Conservation (phyloP, 169 alveolate species). For the Eimeria acervulina region DNA sequence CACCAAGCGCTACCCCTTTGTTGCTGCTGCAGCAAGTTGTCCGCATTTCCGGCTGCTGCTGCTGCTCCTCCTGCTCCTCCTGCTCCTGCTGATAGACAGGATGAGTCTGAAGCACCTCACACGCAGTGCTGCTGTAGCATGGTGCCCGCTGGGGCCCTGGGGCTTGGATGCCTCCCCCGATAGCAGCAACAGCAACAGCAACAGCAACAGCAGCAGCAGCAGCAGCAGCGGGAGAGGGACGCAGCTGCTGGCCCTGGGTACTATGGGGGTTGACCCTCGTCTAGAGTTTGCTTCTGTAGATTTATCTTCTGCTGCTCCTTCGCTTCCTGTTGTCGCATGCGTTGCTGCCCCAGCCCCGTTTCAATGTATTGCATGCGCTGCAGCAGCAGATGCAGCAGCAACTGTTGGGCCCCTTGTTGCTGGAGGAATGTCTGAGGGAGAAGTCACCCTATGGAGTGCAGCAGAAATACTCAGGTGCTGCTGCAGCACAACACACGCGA, state of each 20-base stretch:
- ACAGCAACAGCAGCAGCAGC: slow-evolving; percentile 26
- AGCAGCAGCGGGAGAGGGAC: slow-evolving; percentile 26
- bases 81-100: neutral
- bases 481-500: neutral
- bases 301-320: slow-evolving; percentile 40
- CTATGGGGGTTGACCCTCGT: slow-evolving; percentile 81
- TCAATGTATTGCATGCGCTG: slow-evolving; percentile 79
- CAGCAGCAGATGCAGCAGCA: neutral
- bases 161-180: neutral
- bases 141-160: slow-evolving; percentile 76
- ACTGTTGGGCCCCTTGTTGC: slow-evolving; percentile 62
- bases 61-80: slow-evolving; percentile 2
- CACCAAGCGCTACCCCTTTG: too few relatives aligned
- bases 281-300: slow-evolving; percentile 77
- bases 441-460: slow-evolving; percentile 83
- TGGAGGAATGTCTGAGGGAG: slow-evolving; percentile 84
- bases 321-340: slow-evolving; percentile 59
- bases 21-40: neutral
- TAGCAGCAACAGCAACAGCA: slow-evolving; percentile 8
- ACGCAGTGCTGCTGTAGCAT: slow-evolving; percentile 79
- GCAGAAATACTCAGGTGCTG: slow-evolving; percentile 46
- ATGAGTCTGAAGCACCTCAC: slow-evolving; percentile 69
- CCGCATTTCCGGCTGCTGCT: neutral
- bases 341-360: slow-evolving; percentile 68
- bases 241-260: slow-evolving; percentile 81